Percentiles rank a stretch among this genome's conserved stretches.
These are phyloP conservation scores for Mollisia scopiformis DNA, from an alignment of 2,329 filamentous ascomycete species.

Conservation along the genomic window DNA sequence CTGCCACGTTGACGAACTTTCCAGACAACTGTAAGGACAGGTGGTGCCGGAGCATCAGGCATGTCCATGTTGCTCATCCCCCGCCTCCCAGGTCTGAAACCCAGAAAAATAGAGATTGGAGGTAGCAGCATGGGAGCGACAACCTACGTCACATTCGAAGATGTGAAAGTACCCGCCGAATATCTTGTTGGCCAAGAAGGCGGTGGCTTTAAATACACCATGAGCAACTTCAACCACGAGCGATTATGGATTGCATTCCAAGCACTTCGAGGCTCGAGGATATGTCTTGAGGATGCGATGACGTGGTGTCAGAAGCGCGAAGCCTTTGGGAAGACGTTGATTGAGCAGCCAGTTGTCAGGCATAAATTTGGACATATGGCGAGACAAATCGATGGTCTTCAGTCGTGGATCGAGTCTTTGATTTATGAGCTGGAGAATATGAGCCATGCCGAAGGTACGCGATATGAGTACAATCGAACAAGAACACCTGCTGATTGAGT, in stretches of 20 bases:
- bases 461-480: constrained; percentile 8
- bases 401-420: constrained; percentile 62
- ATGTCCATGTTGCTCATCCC: constrained; percentile 76
- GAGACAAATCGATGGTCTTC: constrained; percentile 58
- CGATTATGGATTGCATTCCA: constrained; percentile 58
- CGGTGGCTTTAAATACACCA: constrained; percentile 56
- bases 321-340: constrained; percentile 59
- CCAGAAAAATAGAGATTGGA: constrained; percentile 60
- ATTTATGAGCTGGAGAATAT: constrained; percentile 40
- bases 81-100: constrained; percentile 65
- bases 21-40: constrained; percentile 75
- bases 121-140: constrained; percentile 63
- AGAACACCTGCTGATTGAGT: constrained; percentile 45
- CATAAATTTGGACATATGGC: constrained; percentile 60
- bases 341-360: constrained; percentile 60
- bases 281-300: constrained; percentile 54
- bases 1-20: background rate
- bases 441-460: constrained; percentile 30
- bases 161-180: constrained; percentile 53
- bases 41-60: constrained; percentile 67
- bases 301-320: constrained; percentile 51
- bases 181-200: constrained; percentile 58
- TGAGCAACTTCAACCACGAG: constrained; percentile 61
- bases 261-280: constrained; percentile 57
- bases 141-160: constrained; percentile 55